Percentiles rank a stretch among this genome's conserved stretches.
phyloP scores from a whole-genome alignment of 2,329 filamentous ascomycete genomes.

The Alternaria tenuissima region DNA sequence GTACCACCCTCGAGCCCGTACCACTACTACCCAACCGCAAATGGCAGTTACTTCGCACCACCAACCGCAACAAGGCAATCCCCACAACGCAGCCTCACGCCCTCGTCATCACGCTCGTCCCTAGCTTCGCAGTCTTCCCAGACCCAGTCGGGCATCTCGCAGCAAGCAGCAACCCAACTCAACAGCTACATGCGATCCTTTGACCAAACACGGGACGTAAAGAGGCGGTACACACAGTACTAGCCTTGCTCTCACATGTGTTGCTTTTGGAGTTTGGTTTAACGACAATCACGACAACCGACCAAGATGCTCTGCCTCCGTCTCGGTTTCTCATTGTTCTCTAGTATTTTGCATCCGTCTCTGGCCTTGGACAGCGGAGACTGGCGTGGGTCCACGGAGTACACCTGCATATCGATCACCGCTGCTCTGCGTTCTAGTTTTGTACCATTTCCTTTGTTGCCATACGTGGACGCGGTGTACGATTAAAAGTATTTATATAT shows the following conservation, averaged over 20 bases:
- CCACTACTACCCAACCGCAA: conserved; percentile 47
- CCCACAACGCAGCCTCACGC: conserved; percentile 55
- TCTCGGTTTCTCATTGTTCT: conserved; percentile 15
- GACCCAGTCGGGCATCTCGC: conserved; percentile 68
- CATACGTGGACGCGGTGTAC: conserved; percentile 34
- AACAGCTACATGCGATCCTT: conserved; percentile 88
- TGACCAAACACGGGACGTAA: conserved; percentile 75
- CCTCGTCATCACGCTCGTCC: conserved; percentile 83
- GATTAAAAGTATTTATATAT: conserved; percentile 45
- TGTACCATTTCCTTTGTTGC: conserved; percentile 36
- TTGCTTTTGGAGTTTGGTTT: conserved; percentile 27
- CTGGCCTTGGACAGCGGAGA: conserved; percentile 16
- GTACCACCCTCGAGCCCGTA: conserved; percentile 57
- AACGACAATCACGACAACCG: conserved; percentile 28
- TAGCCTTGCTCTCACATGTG: conserved; percentile 12
- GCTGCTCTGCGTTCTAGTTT: conserved; percentile 27
- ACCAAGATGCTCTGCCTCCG: conserved; percentile 11
- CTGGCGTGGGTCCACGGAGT: conserved; percentile 32
- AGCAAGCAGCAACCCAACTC: conserved; percentile 80
- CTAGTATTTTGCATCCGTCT: conserved; percentile 20
- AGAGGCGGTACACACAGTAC: conserved; percentile 52
- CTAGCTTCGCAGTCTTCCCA: conserved; percentile 74
- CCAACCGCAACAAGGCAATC: conserved; percentile 38
- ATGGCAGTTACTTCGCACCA: conserved; percentile 51
- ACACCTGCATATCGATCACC: conserved; percentile 32